Evolutionary conservation across 2,329 filamentous ascomycete species (phyloP).

Genomic region (Botrytis fabae): DNA sequence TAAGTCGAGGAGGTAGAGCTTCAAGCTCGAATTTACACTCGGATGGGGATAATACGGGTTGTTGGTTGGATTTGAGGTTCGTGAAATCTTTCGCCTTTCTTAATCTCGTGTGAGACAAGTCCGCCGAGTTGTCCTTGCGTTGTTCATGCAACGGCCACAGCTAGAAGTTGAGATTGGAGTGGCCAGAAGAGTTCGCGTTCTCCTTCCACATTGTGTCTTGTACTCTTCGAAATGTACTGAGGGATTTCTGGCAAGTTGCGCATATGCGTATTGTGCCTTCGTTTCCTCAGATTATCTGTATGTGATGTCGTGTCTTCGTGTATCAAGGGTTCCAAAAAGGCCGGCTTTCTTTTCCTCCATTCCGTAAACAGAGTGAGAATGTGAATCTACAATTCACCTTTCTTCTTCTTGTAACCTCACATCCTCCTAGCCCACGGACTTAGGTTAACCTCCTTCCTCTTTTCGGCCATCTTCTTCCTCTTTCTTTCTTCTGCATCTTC

Average conservation of each 20-base stretch:
- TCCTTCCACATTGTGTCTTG: background rate
- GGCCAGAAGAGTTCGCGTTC: background rate
- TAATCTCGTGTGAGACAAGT: background rate
- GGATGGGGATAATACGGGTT: background rate
- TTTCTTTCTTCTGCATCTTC: slow-evolving; percentile 21
- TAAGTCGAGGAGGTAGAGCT: background rate
- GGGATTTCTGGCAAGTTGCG: background rate
- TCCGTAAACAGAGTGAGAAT: background rate
- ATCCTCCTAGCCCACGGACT: slow-evolving; percentile 28
- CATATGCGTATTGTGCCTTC: background rate
- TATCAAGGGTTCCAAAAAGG: background rate
- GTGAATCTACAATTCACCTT: background rate
- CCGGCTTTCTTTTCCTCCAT: background rate
- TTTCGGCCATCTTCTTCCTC: slow-evolving; percentile 43
- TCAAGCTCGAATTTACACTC: background rate
- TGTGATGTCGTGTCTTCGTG: background rate
- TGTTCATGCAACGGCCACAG: background rate
- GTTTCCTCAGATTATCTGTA: background rate
- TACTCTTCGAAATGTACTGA: background rate
- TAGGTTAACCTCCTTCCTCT: slow-evolving; percentile 47
- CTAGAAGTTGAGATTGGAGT: background rate
- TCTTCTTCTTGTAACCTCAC: background rate
- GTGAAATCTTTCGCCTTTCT: background rate
- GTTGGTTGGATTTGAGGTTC: background rate
- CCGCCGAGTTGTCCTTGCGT: background rate